Evolutionary conservation across 331 rosid genomes (phyloP).

Genomic region (Ulmus americana): DNA sequence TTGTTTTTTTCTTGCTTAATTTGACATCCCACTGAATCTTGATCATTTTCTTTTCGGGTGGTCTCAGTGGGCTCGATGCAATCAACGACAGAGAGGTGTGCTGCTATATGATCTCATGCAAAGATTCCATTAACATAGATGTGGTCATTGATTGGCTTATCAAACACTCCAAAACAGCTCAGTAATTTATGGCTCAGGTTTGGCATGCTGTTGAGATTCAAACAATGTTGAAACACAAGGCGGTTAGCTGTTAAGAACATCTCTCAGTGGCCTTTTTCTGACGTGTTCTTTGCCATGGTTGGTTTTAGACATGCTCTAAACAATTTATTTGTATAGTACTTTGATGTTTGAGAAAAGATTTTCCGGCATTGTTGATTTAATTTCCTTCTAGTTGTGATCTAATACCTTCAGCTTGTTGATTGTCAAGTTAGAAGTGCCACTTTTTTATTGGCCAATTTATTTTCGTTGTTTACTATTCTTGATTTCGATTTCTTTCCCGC

Average conservation of each 20-base stretch:
- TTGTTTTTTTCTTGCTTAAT: neutral
- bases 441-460: neutral
- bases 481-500: too few relatives aligned
- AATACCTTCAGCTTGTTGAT: neutral
- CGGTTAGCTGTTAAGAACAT: neutral
- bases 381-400: neutral
- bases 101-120: slow-evolving; percentile 95
- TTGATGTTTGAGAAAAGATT: neutral
- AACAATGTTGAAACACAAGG: slow-evolving; percentile 3
- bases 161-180: slow-evolving; percentile 78
- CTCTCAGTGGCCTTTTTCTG: slow-evolving; percentile 4
- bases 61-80: slow-evolving; percentile 75
- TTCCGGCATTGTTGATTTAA: slow-evolving; percentile 3
- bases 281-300: neutral
- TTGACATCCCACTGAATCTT: slow-evolving; percentile 1
- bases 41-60: slow-evolving; percentile 20
- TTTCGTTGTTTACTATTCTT: too few relatives aligned
- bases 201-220: slow-evolving; percentile 13
- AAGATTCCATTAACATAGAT: slow-evolving; percentile 83
- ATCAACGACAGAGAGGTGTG: slow-evolving; percentile 72
- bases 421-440: neutral
- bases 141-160: slow-evolving; percentile 92
- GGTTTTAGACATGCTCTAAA: neutral
- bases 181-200: slow-evolving; percentile 30
- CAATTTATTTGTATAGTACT: slow-evolving; percentile 21